Evolutionary conservation across 2,329 filamentous ascomycete species (phyloP).

Genomic region (Hypoxylon sp.): DNA sequence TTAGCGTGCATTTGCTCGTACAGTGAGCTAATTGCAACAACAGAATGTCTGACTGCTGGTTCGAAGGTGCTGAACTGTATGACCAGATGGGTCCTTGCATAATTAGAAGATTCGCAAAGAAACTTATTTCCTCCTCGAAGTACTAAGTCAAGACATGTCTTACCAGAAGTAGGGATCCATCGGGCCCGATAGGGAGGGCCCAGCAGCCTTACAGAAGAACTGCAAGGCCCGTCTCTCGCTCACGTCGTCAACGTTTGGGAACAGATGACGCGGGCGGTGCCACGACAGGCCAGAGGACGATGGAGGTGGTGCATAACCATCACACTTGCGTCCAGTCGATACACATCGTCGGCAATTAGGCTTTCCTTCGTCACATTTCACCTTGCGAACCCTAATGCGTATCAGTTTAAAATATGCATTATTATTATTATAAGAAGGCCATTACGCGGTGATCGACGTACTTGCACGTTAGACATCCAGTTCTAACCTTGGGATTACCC

Average conservation of each 20-base stretch:
- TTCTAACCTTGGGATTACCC: constrained; percentile 50
- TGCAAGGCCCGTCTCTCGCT: constrained; percentile 55
- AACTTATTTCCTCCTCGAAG: not conserved
- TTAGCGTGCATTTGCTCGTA: constrained; percentile 54
- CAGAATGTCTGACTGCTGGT: constrained; percentile 57
- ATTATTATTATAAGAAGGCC: not conserved
- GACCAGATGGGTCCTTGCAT: constrained; percentile 56
- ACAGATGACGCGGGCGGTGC: constrained; percentile 55
- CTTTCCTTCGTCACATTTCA: constrained; percentile 53
- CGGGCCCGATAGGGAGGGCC: constrained; percentile 56
- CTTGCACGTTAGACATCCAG: constrained; percentile 43
- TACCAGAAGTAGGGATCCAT: constrained; percentile 58
- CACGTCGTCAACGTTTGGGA: constrained; percentile 47
- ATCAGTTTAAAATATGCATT: not conserved
- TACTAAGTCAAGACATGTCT: constrained; percentile 2
- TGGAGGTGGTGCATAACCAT: constrained; percentile 51
- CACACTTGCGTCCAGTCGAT: constrained; percentile 53
- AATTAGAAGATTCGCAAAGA: not conserved
- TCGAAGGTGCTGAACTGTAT: constrained; percentile 58
- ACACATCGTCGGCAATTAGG: constrained; percentile 50
- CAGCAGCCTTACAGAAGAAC: constrained; percentile 58
- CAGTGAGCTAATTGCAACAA: constrained; percentile 59
- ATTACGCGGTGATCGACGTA: constrained; percentile 16
- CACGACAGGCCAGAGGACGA: constrained; percentile 51
- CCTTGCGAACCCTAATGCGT: constrained; percentile 47